A percentile compares a stretch with the other conserved stretches of the same genome.
Evolutionary conservation across 176 grass and related monocot species (phyloP).

Genomic region (Oryza brachyantha): DNA sequence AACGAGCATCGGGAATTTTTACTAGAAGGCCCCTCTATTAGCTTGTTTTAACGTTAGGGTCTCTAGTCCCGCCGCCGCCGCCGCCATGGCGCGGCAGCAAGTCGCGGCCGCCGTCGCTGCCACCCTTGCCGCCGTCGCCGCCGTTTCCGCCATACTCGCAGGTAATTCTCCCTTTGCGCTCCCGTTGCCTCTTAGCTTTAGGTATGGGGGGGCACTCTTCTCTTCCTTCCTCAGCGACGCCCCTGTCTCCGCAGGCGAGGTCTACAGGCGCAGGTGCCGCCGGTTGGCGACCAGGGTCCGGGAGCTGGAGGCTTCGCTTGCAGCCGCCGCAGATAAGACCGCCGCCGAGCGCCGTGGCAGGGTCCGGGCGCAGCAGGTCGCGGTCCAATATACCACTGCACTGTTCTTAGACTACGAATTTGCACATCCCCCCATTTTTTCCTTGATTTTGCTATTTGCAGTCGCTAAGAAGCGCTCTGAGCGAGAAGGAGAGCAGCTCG

Average conservation of each 20-base stretch:
- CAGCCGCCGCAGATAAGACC: slow-evolving; percentile 45
- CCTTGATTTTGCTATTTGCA: slow-evolving; percentile 16
- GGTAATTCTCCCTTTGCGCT: slow-evolving; percentile 23
- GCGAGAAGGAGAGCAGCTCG: slow-evolving; percentile 23
- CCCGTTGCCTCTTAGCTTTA: neutral
- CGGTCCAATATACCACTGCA: neutral
- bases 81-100: slow-evolving; percentile 42
- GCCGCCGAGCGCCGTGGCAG: slow-evolving; percentile 78
- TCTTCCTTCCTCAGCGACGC: neutral
- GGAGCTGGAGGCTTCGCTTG: slow-evolving; percentile 59
- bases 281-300: slow-evolving; percentile 33
- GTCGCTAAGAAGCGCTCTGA: slow-evolving; percentile 62
- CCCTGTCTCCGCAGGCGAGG: slow-evolving; percentile 33
- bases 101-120: slow-evolving; percentile 25
- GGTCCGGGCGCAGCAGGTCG: slow-evolving; percentile 74
- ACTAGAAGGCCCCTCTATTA: no score
- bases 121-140: slow-evolving; percentile 19
- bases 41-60: neutral
- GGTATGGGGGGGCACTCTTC: neutral
- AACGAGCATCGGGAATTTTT: no score
- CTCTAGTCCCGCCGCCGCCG: neutral
- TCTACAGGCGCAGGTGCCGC: slow-evolving; percentile 48
- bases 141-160: slow-evolving; percentile 35
- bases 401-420: neutral
- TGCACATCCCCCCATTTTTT: neutral